Base-by-base conservation (phyloP, 768 basidiomycete species). In the Leccinum boreale region DNA sequence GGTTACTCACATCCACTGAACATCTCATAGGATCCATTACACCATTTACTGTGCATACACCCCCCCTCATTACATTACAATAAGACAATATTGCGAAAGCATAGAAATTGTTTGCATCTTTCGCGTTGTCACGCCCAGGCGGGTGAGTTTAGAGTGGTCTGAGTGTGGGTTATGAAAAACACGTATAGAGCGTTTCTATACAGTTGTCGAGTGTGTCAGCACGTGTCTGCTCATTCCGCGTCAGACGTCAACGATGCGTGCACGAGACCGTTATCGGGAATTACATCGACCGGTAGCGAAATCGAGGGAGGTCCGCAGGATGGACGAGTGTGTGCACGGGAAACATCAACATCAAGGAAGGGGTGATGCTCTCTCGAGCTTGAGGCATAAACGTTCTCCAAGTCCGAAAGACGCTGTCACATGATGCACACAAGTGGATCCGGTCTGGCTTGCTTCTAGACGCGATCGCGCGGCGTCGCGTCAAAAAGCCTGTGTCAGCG, bases 311-410 rank as follows among this genome's bases (percentile, higher is more conserved):
- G 55, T 54, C 57, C 68, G 61, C 68, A 70, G 63, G 67, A 67
- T 68, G 57, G 57, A 57, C 46, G 49, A 45, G 51, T 14, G 55
- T 60, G 11, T 61, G 55, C 50, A 58, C 58, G 39, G 49, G 48
- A 49, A 39, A 59, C 59, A 52, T 54, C 56, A 39, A 59, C 59
- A 52, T 54, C 56, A 64, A 42, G 36, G 56, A 50, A 61, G 58
- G 52, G 46, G 24, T 50, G 62, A 49, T 58, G 46, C 31, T 42
- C 39, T 49, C 42, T 46, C 35, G 50, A 50, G 62, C 61, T 63
- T 59, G 67, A 70, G 68, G 68, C 59, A 52, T 57, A 65, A 67
- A 67, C 61, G 61, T 58, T 65, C 53, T 59, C 58, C 65, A 62
- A 64, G 65, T 60, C 57, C 36, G 53, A 63, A 63, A 59, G 62